phyloP scores from a whole-genome alignment of 345 rosid genomes.

The Moringa oleifera region DNA sequence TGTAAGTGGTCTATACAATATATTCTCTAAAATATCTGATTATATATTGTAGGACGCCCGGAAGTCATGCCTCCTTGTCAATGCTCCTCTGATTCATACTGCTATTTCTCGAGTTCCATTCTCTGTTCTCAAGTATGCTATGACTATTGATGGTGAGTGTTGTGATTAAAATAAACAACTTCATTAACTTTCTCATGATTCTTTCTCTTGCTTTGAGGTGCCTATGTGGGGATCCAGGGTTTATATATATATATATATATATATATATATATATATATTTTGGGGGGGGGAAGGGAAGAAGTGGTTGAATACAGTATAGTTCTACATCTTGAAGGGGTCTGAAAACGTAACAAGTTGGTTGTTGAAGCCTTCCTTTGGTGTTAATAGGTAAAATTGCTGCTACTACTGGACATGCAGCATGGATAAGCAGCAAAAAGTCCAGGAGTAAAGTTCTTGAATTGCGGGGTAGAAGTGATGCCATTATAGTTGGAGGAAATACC shows the following conservation, averaged over 20 bases:
- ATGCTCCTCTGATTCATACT: slow-evolving; percentile 80
- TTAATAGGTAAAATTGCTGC: slow-evolving; percentile 86
- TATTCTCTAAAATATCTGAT: neutral
- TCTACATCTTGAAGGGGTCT: slow-evolving; percentile 1
- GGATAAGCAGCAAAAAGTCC: slow-evolving; percentile 89
- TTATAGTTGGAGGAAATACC: slow-evolving; percentile 91
- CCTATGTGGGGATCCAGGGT: no score
- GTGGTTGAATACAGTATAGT: neutral
- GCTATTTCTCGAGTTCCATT: slow-evolving; percentile 82
- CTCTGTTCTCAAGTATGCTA: slow-evolving; percentile 92
- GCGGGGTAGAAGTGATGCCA: slow-evolving; percentile 84
- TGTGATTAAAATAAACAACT: neutral
- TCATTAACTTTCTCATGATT: neutral
- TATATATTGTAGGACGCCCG: slow-evolving; percentile 57
- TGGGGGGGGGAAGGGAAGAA: neutral
- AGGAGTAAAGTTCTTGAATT: slow-evolving; percentile 76
- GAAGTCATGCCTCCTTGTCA: slow-evolving; percentile 75
- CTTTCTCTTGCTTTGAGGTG: neutral
- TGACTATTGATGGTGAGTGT: slow-evolving; percentile 88
- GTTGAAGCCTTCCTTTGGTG: slow-evolving; percentile 12
- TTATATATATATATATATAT: no score
- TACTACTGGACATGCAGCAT: slow-evolving; percentile 84
- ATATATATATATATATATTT: no score
- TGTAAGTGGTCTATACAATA: neutral
- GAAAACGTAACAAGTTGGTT: neutral